Percentiles rank a stretch among this genome's conserved stretches.
Evolutionary conservation across 352 stramenopile genomes (phyloP).

Genomic region (Pythium rishiriense): DNA sequence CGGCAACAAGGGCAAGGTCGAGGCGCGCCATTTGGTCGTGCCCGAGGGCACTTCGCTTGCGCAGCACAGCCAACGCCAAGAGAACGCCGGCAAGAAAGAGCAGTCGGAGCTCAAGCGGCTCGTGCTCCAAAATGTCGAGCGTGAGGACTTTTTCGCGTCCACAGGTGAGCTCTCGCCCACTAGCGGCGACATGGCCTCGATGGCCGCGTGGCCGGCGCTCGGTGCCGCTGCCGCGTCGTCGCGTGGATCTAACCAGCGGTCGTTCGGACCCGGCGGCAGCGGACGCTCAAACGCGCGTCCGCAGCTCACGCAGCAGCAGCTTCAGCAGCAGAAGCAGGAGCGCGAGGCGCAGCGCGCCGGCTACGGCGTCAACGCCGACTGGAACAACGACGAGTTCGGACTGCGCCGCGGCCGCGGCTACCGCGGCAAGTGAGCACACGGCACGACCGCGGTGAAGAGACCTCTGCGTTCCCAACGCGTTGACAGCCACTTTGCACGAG

Average conservation of each 20-base stretch:
- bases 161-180: conserved; percentile 20
- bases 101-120: conserved; percentile 87
- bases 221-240: not conserved
- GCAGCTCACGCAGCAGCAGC: conserved; percentile 19
- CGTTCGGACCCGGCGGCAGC: not conserved
- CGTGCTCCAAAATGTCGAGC: conserved; percentile 85
- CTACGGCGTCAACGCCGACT: conserved; percentile 69
- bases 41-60: conserved; percentile 93
- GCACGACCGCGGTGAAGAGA: not conserved
- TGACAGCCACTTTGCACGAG: too few relatives aligned
- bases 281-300: conserved; percentile 1
- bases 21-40: conserved; percentile 93
- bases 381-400: conserved; percentile 86
- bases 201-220: conserved; percentile 14
- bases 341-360: conserved; percentile 40
- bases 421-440: conserved; percentile 37
- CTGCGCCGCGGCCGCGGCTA: conserved; percentile 68
- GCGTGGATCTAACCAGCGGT: not conserved
- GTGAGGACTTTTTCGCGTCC: conserved; percentile 71
- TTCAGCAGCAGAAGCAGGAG: conserved; percentile 31
- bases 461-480: too few relatives aligned
- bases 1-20: conserved; percentile 96
- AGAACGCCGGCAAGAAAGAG: conserved; percentile 84
- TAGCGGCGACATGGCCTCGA: conserved; percentile 13
- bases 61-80: conserved; percentile 85